Conservation (phyloP, 306 rosid species). For the Dryas octopetala region DNA sequence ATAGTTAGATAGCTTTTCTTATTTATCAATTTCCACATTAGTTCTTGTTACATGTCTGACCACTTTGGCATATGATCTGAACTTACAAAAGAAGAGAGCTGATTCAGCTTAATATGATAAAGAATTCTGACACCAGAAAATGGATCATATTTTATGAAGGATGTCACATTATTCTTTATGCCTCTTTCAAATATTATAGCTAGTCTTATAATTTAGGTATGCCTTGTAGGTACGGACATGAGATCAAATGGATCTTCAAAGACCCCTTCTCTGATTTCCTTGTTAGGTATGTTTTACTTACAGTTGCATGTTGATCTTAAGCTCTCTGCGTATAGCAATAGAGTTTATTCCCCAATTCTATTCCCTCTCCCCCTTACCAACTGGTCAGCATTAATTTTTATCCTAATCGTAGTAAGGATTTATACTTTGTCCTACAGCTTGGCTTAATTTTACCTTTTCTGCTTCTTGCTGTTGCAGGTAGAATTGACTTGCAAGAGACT, state of each 20-base stretch:
- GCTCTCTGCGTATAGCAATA: background rate
- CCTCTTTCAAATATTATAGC: background rate
- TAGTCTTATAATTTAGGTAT: conserved; percentile 1
- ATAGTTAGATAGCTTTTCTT: conserved; percentile 13
- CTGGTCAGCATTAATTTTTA: no score
- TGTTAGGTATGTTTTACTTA: conserved; percentile 66
- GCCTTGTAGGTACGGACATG: conserved; percentile 62
- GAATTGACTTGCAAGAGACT: conserved; percentile 78
- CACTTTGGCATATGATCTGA: background rate
- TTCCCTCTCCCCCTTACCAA: no score
- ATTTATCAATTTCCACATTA: background rate
- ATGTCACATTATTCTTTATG: conserved; percentile 2
- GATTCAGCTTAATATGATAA: background rate
- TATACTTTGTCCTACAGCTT: background rate
- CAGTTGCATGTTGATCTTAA: conserved; percentile 1
- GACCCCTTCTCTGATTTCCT: conserved; percentile 72
- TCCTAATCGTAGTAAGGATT: no score
- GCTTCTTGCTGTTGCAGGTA: conserved; percentile 48
- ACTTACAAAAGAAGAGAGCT: background rate
- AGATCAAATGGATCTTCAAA: conserved; percentile 55
- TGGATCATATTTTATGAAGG: background rate
- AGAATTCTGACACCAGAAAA: background rate
- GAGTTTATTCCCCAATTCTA: background rate
- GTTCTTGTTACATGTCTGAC: background rate
- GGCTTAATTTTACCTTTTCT: background rate